phyloP scores from a whole-genome alignment of 176 grass and related monocot species.

The Bonia amplexicaulis region DNA sequence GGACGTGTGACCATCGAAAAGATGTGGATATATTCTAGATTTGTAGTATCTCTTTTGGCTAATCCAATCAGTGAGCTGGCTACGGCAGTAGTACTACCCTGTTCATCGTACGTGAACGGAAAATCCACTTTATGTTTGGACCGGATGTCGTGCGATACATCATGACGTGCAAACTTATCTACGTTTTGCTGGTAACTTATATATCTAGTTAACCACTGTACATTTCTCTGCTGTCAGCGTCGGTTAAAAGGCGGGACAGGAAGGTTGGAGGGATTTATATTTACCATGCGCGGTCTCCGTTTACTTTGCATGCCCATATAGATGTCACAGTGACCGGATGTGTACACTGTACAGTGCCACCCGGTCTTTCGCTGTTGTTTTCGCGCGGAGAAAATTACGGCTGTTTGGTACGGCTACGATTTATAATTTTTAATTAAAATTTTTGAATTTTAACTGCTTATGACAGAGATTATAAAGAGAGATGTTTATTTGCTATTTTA shows the following conservation, averaged over 20 bases:
- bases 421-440: too few relatives aligned
- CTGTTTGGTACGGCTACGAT: too few relatives aligned
- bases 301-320: background rate
- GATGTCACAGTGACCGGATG: background rate
- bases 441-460: too few relatives aligned
- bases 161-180: background rate
- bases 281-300: background rate
- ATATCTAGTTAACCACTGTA: background rate
- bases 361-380: background rate
- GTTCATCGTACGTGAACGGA: conserved; percentile 24
- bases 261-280: background rate
- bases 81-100: background rate
- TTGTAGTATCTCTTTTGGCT: background rate
- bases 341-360: background rate
- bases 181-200: background rate
- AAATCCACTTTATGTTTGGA: background rate
- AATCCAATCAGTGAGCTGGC: background rate
- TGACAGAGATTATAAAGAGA: too few relatives aligned
- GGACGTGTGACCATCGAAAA: background rate
- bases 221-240: background rate
- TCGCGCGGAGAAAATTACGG: background rate
- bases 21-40: background rate
- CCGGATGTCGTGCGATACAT: background rate
- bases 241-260: background rate
- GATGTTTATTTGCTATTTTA: too few relatives aligned